Evolutionary conservation across 2,329 filamentous ascomycete genomes (phyloP), one percentile per base, ranked within the genome.

Genomic region (Calonectria pseudoreteaudii): DNA sequence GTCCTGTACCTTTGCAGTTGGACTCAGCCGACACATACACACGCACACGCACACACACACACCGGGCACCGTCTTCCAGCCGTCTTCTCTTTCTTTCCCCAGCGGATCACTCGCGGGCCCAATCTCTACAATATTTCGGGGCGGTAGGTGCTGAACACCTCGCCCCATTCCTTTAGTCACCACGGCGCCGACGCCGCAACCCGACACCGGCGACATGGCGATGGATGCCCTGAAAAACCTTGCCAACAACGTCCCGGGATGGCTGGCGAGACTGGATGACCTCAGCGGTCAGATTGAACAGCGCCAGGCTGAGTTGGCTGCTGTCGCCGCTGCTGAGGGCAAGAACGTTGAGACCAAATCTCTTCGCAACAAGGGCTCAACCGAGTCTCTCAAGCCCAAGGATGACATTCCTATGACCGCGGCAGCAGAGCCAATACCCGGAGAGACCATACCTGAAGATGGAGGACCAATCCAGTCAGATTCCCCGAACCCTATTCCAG

Each of bases 291-390:
- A 93, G 81, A 91, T 93, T 72, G 88, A 91, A 72, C 86, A 89
- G 79, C 90, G 91, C 72, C 91, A 93, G 84, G 84, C 86, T 66
- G 91, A 93, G 80, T 86, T 93, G 70, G 91, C 91, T 44, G 86
- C 86, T 71, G 81, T 90, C 70, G 84, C 82, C 50, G 78, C 80
- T 53, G 75, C 77, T 18, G 78, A 81, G 52, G 74, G 77, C n/a
- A 80, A 78, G 66, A 78, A 70, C 41, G 66, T 79, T 38, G 81
- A 84, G 56, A 81, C 84, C 49, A 86, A 83, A 71, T 89, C 88
- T 4, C 78, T 90, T 20, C 85, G 87, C 70, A 89, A 89, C 75
- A 86, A 86, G 68, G 89, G 89, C 60, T 90, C 89, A 11, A 89
- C 87, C 30, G 89, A 90, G 79, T 90, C 89, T 6, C 82, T 90